Evolutionary conservation across 2,329 filamentous ascomycete species (phyloP), one percentile per base, ranked within the genome.

Genomic region (Trichoderma atrobrunneum): DNA sequence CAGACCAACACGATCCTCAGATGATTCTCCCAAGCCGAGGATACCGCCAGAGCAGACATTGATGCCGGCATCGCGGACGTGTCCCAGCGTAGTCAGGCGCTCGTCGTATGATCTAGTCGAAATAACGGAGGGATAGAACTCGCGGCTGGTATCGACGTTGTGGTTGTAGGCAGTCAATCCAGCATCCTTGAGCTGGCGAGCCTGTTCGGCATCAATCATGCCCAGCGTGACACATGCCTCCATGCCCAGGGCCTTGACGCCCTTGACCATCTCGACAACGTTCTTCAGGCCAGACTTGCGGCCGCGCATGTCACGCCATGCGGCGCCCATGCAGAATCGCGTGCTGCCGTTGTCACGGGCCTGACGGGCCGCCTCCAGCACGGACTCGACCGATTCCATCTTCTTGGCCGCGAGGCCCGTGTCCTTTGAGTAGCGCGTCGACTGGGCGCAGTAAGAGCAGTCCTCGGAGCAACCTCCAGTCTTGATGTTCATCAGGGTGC

Each of bases 401-500:
- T 93, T 93, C 74, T 92, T 93, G 12, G 94, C 92, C 79, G 93
- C 89, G 36, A 97, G 87, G 8, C 93, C 93, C 5, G 94, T 90
- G 54, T 92, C 93, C 48, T 93, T 85, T 72, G 87, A 83, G 87
- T 97, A 92, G 30, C 93, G 91, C 7, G 93, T 94, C 5, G 94
- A 95, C 82, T 97, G 94, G 3, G 94, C 93, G 81, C 94, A 97
- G 88, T 97, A 97, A 28, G 92, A 93, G 84, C 94, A 97, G 82
- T 97, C 94, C 81, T 97, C 94, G 76, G 90, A 94, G 83, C 94
- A 97, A 62, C 94, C 94, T 70, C 94, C 94, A 10, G 93, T 97
- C 81, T 97, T 97, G 85, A 97, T 97, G 86, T 97, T 97, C 93
- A 97, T 97, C 72, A 97, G 86, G 0, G 94, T 97, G 85, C 94